A percentile compares a stretch with the other conserved stretches of the same genome.
phyloP scores from a whole-genome alignment of 306 rosid genomes.

The Cotoneaster glaucophyllus region DNA sequence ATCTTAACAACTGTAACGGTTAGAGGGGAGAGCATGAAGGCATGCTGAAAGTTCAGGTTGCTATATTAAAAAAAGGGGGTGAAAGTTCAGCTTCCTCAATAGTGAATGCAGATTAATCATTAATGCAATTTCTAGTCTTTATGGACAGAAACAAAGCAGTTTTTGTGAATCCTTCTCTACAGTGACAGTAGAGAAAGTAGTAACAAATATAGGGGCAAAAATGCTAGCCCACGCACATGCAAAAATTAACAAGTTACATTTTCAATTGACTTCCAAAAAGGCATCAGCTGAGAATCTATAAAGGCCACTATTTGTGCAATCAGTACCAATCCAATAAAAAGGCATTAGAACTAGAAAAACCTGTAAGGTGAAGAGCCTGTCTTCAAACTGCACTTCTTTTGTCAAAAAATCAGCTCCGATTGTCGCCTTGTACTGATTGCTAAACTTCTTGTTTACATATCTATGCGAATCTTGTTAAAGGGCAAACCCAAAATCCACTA shows the following conservation, averaged over 20 bases:
- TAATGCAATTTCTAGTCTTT: not conserved
- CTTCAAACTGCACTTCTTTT: conserved; percentile 96
- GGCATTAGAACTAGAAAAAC: conserved; percentile 28
- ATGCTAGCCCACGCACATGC: not conserved
- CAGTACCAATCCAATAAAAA: not conserved
- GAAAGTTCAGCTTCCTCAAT: not conserved
- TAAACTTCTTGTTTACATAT: conserved; percentile 94
- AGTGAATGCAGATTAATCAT: not conserved
- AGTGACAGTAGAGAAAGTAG: not conserved
- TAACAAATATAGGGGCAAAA: not conserved
- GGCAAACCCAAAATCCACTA: conserved; percentile 15
- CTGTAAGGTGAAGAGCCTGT: conserved; percentile 98
- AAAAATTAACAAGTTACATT: not conserved
- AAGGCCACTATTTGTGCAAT: too few relatives aligned
- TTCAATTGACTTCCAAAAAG: not conserved
- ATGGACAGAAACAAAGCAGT: not conserved
- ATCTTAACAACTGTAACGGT: not conserved
- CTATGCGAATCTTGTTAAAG: conserved; percentile 45
- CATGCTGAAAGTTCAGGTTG: too few relatives aligned
- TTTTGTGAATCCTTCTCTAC: not conserved
- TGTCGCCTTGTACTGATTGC: conserved; percentile 97
- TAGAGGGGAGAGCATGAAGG: not conserved
- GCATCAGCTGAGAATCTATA: not conserved
- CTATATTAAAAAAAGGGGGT: not conserved
- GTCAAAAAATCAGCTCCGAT: conserved; percentile 97